These are phyloP conservation scores for Niebla homalea DNA, from an alignment of 495 filamentous ascomycete species.

Conservation along the genomic window DNA sequence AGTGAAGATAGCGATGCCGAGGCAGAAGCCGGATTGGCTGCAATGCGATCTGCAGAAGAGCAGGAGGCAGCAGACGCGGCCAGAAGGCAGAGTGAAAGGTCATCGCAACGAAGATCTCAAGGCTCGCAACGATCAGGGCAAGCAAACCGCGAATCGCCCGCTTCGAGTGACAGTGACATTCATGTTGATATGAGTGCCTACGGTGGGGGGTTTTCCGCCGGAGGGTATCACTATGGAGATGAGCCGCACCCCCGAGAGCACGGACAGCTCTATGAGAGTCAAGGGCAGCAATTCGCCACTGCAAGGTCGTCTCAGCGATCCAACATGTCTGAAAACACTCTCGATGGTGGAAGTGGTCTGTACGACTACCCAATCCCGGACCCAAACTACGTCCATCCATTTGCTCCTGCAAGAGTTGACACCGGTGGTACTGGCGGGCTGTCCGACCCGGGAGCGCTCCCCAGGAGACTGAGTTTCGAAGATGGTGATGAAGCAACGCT, in stretches of 20 bases:
- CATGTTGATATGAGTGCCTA: conserved; percentile 60
- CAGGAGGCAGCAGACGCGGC: conserved; percentile 49
- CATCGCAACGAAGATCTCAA: conserved; percentile 24
- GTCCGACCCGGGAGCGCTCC: conserved; percentile 51
- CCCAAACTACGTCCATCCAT: conserved; percentile 40
- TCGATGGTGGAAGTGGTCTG: background rate
- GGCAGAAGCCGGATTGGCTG: conserved; percentile 70
- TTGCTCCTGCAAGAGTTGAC: conserved; percentile 56
- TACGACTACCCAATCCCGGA: conserved; percentile 18
- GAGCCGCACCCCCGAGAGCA: conserved; percentile 21
- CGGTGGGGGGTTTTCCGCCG: conserved; percentile 56
- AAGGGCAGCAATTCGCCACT: conserved; percentile 7
- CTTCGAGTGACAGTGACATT: conserved; percentile 54
- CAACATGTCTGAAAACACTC: conserved; percentile 23
- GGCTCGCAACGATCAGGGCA: conserved; percentile 17
- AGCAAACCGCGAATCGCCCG: conserved; percentile 13
- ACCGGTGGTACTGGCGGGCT: conserved; percentile 77
- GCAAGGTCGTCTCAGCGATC: conserved; percentile 27
- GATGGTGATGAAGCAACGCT: conserved; percentile 69
- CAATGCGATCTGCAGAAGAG: conserved; percentile 74
- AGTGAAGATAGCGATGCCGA: conserved; percentile 82
- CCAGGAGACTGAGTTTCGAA: conserved; percentile 72
- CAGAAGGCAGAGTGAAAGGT: conserved; percentile 43
- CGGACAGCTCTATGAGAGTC: background rate
- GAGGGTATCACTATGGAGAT: conserved; percentile 59